A percentile compares a stretch with the other conserved stretches of the same genome.
Evolutionary conservation across 352 stramenopile species (phyloP).

Genomic region (Blastocystis sp.): DNA sequence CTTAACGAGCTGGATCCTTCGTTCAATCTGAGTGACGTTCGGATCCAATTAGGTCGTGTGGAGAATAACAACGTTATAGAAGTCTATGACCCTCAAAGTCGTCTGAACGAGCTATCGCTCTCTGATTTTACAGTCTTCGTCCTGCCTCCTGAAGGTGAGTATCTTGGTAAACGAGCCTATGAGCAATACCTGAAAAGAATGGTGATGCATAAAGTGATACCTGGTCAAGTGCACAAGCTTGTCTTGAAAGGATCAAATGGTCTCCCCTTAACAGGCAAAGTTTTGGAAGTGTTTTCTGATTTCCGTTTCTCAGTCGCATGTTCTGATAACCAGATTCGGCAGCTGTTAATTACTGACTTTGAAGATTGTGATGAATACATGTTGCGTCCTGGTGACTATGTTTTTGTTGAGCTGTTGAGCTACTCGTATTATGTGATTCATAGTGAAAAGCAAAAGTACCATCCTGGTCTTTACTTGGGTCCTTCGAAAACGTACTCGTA

Average conservation of each 20-base stretch:
- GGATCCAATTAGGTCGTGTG: not conserved
- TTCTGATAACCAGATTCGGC: not conserved
- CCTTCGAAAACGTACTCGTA: not conserved
- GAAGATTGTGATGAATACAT: slow-evolving; percentile 16
- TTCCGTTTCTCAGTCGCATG: slow-evolving; percentile 11
- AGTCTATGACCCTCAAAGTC: not conserved
- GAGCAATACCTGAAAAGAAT: not conserved
- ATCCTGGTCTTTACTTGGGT: not conserved
- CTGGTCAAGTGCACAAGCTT: not conserved
- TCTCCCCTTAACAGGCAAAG: not conserved
- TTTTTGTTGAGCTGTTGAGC: not conserved
- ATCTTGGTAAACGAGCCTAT: not conserved
- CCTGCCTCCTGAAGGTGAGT: not conserved
- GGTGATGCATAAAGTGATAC: not conserved
- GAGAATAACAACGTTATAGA: slow-evolving; percentile 9
- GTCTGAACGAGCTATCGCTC: not conserved
- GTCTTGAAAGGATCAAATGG: not conserved
- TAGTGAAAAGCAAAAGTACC: not conserved
- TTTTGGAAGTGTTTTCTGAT: not conserved
- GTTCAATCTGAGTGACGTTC: not conserved
- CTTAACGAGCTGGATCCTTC: slow-evolving; percentile 32
- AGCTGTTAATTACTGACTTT: not conserved
- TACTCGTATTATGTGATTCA: not conserved
- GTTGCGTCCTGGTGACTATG: not conserved
- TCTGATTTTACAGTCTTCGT: slow-evolving; percentile 16